Conservation (phyloP, 2,329 filamentous ascomycete species). For the Fusarium illudens region DNA sequence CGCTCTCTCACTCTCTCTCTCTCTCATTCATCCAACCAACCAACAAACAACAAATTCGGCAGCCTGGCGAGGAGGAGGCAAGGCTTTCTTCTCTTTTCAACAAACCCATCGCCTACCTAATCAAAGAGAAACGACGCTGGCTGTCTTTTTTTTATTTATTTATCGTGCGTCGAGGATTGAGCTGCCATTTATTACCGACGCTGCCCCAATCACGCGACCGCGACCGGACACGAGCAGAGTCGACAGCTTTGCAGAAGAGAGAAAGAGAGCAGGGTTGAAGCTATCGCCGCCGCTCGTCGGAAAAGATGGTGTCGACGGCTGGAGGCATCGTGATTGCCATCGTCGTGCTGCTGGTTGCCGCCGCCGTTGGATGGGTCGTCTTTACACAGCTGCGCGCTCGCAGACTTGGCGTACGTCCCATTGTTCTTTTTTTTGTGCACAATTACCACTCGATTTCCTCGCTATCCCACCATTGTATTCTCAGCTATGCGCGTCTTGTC, state of each 20-base stretch:
- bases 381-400: conserved; percentile 78
- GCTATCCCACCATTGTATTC: not conserved
- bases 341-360: conserved; percentile 66
- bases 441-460: not conserved
- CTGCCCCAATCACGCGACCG: conserved; percentile 12
- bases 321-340: conserved; percentile 79
- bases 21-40: conserved; percentile 4
- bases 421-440: not conserved
- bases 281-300: not conserved
- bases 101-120: not conserved
- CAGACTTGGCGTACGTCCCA: conserved; percentile 69
- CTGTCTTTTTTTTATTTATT: not conserved
- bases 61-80: not conserved
- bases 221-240: not conserved
- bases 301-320: conserved; percentile 63
- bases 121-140: no score
- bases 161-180: not conserved
- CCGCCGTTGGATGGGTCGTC: conserved; percentile 70
- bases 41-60: not conserved
- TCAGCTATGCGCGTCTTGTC: not conserved
- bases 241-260: not conserved
- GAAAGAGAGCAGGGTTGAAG: conserved; percentile 4
- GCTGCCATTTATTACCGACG: not conserved
- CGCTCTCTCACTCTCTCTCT: no score
- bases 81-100: not conserved